Base-by-base conservation (phyloP, 495 filamentous ascomycete genomes). In the Podospora pseudocomata region DNA sequence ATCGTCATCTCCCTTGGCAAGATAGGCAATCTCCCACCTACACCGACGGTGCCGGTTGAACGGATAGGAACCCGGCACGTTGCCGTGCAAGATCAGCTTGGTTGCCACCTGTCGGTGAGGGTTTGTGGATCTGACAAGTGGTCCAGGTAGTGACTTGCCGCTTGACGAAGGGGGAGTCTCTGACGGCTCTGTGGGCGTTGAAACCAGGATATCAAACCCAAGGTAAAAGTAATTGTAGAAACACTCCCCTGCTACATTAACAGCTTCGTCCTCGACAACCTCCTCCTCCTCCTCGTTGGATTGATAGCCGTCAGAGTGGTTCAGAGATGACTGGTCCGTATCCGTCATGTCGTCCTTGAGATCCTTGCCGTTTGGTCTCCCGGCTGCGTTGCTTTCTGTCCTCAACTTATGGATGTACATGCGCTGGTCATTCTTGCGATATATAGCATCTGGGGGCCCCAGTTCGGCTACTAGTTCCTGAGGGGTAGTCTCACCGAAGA, bases 151-250 rank as follows among this genome's bases (percentile, higher is more conserved):
- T 5, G 32, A 26, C 57, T 69, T 73, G 7, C 64, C 64, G 0
- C 62, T 55, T 32, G 88, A 87, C 6, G 91, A 90, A 6, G 87
- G 86, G 0, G 89, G 90, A 7, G 77, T 78, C 32, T 77, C 80
- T 6, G 90, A 91, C 1, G 88, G 83, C 3, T 81, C 78, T 3
- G 87, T 88, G 20, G 91, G 90, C 32, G 90, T 85, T 0, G 94
- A 97, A 18, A 99, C 85, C 60, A 97, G 87, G n/a, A 97, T 86
- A 77, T 99, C 95, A 72, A 99, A 92, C 2, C 95, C 95, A 72
- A 96, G 90, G 68, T 92, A 90, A 73, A 97, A 98, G 75, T 98
- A 99, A 73, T 97, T 97, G 76, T 93, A 96, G 77, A 97, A 99
- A 71, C 88, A 94, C 79, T 97, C 94, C 18, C 88, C 85, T 4